These are phyloP conservation scores for Cladorrhinum sp. DNA, from an alignment of 2,329 filamentous ascomycete genomes.

Conservation along the genomic window DNA sequence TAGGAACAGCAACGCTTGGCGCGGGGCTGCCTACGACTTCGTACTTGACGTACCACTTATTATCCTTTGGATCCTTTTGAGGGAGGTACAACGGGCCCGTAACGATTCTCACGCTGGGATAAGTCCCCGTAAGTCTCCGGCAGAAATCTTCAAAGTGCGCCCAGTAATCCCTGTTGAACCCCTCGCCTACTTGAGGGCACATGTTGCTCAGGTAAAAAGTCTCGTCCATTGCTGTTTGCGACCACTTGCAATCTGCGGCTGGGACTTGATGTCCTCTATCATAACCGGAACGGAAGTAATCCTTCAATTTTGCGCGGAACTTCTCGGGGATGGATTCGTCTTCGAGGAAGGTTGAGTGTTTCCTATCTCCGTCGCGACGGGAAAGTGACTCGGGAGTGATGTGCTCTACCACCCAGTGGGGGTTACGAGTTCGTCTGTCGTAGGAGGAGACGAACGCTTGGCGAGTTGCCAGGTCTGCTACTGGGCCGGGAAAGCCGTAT, in stretches of 20 bases:
- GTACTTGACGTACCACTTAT: constrained; percentile 93
- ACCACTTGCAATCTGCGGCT: constrained; percentile 94
- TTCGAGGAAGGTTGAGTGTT: constrained; percentile 79
- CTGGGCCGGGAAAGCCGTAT: constrained; percentile 88
- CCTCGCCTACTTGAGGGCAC: constrained; percentile 96
- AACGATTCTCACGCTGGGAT: constrained; percentile 85
- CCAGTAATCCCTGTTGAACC: constrained; percentile 99
- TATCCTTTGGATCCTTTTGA: constrained; percentile 73
- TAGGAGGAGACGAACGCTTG: constrained; percentile 79
- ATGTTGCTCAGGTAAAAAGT: constrained; percentile 95
- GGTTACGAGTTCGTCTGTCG: constrained; percentile 88
- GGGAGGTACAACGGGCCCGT: constrained; percentile 94
- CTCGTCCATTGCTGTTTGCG: constrained; percentile 87
- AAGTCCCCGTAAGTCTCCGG: constrained; percentile 72
- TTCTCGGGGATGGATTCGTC: constrained; percentile 75
- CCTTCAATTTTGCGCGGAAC: constrained; percentile 86
- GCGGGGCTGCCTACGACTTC: constrained; percentile 86
- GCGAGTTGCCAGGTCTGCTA: constrained; percentile 76
- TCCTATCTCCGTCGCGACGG: constrained; percentile 73
- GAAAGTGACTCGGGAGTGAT: constrained; percentile 86
- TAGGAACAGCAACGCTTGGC: constrained; percentile 92
- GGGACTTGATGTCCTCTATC: constrained; percentile 97
- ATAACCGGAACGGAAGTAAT: constrained; percentile 94
- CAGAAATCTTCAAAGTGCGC: constrained; percentile 98
- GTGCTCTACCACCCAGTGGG: constrained; percentile 93